Evolutionary conservation across 2,329 filamentous ascomycete species (phyloP), one percentile per base, ranked within the genome.

Genomic region (Elsinoe ampelina): DNA sequence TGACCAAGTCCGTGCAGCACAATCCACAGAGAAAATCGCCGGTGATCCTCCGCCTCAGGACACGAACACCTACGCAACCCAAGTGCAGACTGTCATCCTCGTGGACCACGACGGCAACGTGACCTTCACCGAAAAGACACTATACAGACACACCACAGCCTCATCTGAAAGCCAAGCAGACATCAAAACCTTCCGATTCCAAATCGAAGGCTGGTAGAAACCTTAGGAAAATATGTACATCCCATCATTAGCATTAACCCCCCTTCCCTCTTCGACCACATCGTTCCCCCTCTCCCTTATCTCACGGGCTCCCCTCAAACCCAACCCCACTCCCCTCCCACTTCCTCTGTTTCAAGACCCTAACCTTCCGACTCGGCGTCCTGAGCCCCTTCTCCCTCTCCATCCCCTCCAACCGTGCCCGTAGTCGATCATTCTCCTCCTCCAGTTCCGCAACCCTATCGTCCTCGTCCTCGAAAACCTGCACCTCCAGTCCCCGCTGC

Each of bases 51-150:
- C 61, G 11, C 58, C 68, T 35, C 63, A 66, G n/a, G 68, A 59
- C 61, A 73, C 70, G 57, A 79, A 78, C 0, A 68, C 77, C 6
- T 86, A 86, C 64, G 83, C 82, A 0, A 86, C 83, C 2, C 80
- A 83, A 65, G 82, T 82, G 67, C 82, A 85, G 65, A 82, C 80
- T 1, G 70, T 85, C 6, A 71, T 85, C 1, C 67, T 86, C 12
- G 80, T 83, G 17, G 72, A 77, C 62, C 69, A 70, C 30, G 64
- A 76, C n/a, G 80, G 80, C 1, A 73, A 75, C 55, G 75, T 83
- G 35, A 79, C 75, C n/a, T 85, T 80, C 63, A 73, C 84, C 34
- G 83, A 86, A 67, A 72, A 82, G 57, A 84, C 81, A 15, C 65
- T 85, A 17, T 83, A 76, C 63, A 80, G 83, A 63, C 69, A 73